These are phyloP conservation scores for Penicillium turbatum DNA, from an alignment of 495 filamentous ascomycete genomes.

Conservation along the genomic window DNA sequence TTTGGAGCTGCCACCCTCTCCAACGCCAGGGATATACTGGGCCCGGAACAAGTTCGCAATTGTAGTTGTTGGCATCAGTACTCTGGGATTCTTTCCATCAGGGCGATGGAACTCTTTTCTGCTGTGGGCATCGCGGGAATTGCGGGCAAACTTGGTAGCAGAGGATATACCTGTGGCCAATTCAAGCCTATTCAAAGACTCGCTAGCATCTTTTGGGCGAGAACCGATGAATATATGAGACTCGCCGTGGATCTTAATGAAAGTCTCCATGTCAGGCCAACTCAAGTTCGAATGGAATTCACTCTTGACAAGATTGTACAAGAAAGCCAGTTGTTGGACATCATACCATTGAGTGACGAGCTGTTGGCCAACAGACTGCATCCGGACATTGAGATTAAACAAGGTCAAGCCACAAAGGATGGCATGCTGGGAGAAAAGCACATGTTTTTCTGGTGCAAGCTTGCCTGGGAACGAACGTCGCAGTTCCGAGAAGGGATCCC, in stretches of 20 bases:
- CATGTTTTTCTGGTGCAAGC: slow-evolving; percentile 24
- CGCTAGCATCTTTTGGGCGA: slow-evolving; percentile 23
- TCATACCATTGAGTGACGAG: slow-evolving; percentile 30
- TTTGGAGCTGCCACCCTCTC: slow-evolving; percentile 15
- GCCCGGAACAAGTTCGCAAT: slow-evolving; percentile 24
- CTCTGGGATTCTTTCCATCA: slow-evolving; percentile 22
- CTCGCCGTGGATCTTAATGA: slow-evolving; percentile 32
- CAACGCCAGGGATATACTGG: slow-evolving; percentile 16
- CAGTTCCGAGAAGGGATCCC: slow-evolving; percentile 16
- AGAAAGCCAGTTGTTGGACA: slow-evolving; percentile 29
- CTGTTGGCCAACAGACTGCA: slow-evolving; percentile 25
- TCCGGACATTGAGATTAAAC: slow-evolving; percentile 24
- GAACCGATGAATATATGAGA: slow-evolving; percentile 30
- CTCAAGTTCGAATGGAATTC: slow-evolving; percentile 19
- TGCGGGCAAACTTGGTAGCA: slow-evolving; percentile 24
- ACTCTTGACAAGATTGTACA: slow-evolving; percentile 23
- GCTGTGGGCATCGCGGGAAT: slow-evolving; percentile 15
- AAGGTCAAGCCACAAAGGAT: slow-evolving; percentile 28
- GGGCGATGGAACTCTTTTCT: slow-evolving; percentile 17
- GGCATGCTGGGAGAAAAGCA: slow-evolving; percentile 27
- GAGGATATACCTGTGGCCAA: slow-evolving; percentile 28
- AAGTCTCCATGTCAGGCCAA: slow-evolving; percentile 36
- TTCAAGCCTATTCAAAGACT: slow-evolving; percentile 29
- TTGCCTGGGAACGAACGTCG: slow-evolving; percentile 13
- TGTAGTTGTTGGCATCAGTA: slow-evolving; percentile 22